phyloP scores from a whole-genome alignment of 2,329 filamentous ascomycete species.

The Sarocladium brachiariae region DNA sequence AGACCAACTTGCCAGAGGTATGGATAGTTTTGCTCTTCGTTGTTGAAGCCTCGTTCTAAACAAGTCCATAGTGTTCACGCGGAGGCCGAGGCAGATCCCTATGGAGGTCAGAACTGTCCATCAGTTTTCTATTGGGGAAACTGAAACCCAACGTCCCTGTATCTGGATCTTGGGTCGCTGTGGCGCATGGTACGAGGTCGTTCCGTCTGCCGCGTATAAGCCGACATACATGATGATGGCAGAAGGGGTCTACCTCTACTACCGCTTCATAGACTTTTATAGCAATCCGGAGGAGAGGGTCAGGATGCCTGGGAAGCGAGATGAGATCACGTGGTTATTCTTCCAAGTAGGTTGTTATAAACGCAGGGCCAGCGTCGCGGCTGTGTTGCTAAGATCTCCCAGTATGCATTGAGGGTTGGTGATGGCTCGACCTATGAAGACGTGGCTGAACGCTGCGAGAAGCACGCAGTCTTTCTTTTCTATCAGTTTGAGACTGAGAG shows the following conservation, averaged over 20 bases:
- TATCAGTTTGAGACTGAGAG: conserved; percentile 39
- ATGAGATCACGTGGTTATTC: conserved; percentile 24
- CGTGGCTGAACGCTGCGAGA: conserved; percentile 36
- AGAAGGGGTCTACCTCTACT: conserved; percentile 58
- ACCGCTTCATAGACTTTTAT: conserved; percentile 54
- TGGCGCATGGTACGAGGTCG: conserved; percentile 63
- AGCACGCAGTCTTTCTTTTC: conserved; percentile 45
- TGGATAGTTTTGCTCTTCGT: conserved; percentile 13
- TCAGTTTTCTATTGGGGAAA: conserved; percentile 45
- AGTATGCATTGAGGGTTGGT: conserved; percentile 47
- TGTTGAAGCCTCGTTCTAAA: background rate
- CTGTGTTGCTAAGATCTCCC: background rate
- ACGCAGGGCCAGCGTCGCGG: too few species aligned
- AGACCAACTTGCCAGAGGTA: conserved; percentile 27
- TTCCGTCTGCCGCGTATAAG: conserved; percentile 50
- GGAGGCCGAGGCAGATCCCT: conserved; percentile 14
- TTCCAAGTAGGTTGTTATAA: conserved; percentile 21
- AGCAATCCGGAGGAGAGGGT: conserved; percentile 20
- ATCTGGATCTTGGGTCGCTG: conserved; percentile 56
- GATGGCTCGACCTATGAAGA: conserved; percentile 47
- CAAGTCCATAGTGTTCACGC: background rate
- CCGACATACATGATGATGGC: conserved; percentile 52
- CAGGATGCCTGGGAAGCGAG: conserved; percentile 22
- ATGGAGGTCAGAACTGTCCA: conserved; percentile 48
- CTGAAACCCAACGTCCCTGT: conserved; percentile 42